A percentile compares a stretch with the other conserved stretches of the same genome.
Evolutionary conservation across 805 yeast species (phyloP).

Genomic region (Lachancea thermotolerans): DNA sequence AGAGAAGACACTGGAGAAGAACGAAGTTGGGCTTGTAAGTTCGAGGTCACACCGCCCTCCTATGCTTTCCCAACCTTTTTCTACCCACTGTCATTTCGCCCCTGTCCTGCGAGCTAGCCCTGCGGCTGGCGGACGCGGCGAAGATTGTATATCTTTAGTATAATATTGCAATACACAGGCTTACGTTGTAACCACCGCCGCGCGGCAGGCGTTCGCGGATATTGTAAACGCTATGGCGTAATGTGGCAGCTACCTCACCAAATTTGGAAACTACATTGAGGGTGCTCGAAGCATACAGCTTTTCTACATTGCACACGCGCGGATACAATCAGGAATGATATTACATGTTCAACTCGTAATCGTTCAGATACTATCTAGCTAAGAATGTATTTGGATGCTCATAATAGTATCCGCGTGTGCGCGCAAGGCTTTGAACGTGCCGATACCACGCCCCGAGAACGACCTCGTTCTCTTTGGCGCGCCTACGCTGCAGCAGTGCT

Average conservation of each 20-base stretch:
- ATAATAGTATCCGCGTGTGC: conserved; percentile 18
- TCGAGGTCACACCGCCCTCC: not conserved
- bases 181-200: not conserved
- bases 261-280: too few relatives aligned
- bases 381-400: conserved; percentile 24
- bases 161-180: conserved; percentile 4
- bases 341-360: conserved; percentile 4
- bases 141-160: conserved; percentile 4
- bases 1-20: conserved; percentile 99
- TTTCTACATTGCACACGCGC: too few relatives aligned
- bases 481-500: not conserved
- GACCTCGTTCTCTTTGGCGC: conserved; percentile 5
- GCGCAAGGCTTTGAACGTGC: too few relatives aligned
- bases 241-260: too few relatives aligned
- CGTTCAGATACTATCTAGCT: conserved; percentile 35
- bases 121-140: not conserved
- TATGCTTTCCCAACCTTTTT: not conserved
- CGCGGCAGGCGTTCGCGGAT: too few relatives aligned
- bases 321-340: too few relatives aligned
- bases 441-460: conserved; percentile 1
- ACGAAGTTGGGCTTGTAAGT: conserved; percentile 94
- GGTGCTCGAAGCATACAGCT: too few relatives aligned
- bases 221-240: too few relatives aligned
- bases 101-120: not conserved
- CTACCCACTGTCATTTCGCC: conserved; percentile 1